phyloP scores from a whole-genome alignment of 2,329 filamentous ascomycete genomes.

The Hymenotorrendiella dingleyae region DNA sequence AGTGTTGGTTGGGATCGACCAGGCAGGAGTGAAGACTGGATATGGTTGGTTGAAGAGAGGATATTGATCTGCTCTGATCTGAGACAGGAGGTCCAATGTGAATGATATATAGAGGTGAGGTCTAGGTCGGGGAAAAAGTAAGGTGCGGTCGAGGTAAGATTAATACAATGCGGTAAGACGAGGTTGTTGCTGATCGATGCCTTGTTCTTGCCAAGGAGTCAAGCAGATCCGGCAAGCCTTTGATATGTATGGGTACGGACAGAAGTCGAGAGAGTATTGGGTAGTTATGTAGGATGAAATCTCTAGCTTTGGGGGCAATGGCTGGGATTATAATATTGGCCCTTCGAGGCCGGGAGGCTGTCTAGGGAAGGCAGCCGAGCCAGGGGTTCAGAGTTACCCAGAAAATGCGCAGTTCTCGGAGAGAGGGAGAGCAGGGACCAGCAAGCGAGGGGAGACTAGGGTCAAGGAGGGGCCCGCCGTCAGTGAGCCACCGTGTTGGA shows the following conservation, averaged over 20 bases:
- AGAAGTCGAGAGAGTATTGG: conserved; percentile 2
- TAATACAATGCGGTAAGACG: conserved; percentile 25
- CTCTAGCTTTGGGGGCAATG: conserved; percentile 11
- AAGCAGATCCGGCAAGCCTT: conserved; percentile 6
- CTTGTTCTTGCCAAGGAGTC: conserved; percentile 12
- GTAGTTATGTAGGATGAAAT: conserved; percentile 1
- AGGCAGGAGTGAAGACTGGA: conserved; percentile 13
- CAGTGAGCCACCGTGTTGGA: not conserved
- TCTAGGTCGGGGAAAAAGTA: conserved; percentile 8
- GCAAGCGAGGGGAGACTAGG: no score
- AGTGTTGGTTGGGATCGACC: not conserved
- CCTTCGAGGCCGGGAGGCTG: conserved; percentile 1
- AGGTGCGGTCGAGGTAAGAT: conserved; percentile 20
- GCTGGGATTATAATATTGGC: conserved; percentile 16
- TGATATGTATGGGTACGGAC: conserved; percentile 9
- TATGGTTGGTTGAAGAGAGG: conserved; percentile 5
- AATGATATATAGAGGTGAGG: conserved; percentile 21
- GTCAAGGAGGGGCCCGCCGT: no score
- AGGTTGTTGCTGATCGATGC: conserved; percentile 17
- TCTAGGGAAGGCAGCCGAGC: not conserved
- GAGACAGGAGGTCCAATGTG: conserved; percentile 20
- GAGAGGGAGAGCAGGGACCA: not conserved
- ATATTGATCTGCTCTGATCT: conserved; percentile 19
- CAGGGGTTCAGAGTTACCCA: not conserved
- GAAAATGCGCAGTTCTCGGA: conserved; percentile 8